Evolutionary conservation across 768 basidiomycete genomes (phyloP).

Genomic region (Trametes maxima): DNA sequence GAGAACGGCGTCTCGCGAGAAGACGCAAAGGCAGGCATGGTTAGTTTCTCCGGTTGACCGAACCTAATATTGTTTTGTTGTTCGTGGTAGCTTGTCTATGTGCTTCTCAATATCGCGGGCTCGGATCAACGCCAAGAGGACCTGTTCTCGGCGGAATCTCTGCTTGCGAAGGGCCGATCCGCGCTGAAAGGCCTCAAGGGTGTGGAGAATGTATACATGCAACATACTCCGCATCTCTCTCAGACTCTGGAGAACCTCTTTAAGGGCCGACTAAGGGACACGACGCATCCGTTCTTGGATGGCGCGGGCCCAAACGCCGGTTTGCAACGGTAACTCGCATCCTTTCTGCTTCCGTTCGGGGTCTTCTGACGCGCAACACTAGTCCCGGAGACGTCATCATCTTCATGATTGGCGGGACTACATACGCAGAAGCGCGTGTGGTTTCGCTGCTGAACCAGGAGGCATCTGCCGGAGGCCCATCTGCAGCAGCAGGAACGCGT

Average conservation of each 20-base stretch:
- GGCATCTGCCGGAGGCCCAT: slow-evolving; percentile 42
- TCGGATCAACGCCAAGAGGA: slow-evolving; percentile 97
- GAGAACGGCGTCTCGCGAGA: slow-evolving; percentile 76
- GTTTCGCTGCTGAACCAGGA: slow-evolving; percentile 89
- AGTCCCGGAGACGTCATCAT: slow-evolving; percentile 79
- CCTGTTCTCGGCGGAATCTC: slow-evolving; percentile 91
- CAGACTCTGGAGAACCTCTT: slow-evolving; percentile 90
- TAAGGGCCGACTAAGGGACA: slow-evolving; percentile 83
- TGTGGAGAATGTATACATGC: slow-evolving; percentile 98
- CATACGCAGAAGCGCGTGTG: slow-evolving; percentile 91
- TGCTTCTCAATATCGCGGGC: slow-evolving; percentile 89
- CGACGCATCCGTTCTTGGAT: slow-evolving; percentile 87
- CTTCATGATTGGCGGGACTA: slow-evolving; percentile 95
- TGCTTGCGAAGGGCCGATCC: slow-evolving; percentile 91
- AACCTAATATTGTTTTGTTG: slow-evolving; percentile 16
- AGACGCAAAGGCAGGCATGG: slow-evolving; percentile 63
- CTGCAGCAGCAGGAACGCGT: slow-evolving; percentile 64
- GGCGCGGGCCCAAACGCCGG: slow-evolving; percentile 68
- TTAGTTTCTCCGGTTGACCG: background rate
- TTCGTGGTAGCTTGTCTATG: slow-evolving; percentile 78
- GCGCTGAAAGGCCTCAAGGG: slow-evolving; percentile 98
- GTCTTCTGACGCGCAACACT: background rate
- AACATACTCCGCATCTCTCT: slow-evolving; percentile 90
- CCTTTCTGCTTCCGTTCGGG: background rate
- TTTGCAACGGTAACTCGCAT: slow-evolving; percentile 60